Base-by-base conservation (phyloP, 805 yeast genomes). In the Kodamaea leandrae region DNA sequence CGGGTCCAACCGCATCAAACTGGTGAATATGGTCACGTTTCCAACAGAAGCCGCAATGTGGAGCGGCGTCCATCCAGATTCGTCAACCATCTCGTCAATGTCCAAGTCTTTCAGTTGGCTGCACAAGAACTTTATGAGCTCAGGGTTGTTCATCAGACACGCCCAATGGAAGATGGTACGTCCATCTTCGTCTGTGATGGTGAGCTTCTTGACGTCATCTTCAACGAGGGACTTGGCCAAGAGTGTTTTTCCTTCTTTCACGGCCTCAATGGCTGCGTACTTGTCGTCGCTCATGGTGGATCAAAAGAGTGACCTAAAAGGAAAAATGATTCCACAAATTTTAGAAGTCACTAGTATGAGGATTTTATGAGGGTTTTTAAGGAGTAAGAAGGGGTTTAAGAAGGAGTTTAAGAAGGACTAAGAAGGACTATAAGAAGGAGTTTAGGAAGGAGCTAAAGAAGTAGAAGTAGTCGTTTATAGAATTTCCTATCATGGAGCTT, bases 121-220 rank as follows among this genome's bases (percentile, higher is more conserved):
- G 39, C 41, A 58, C 46, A 67, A 26, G 68, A 72, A 41, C 61
- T 64, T 41, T 70, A 78, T 78, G 14, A 83, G 68, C 19, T 76
- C 79, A 4, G 63, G 52, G 42, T 81, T 72, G 37, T 77, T 76
- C 50, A 72, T 72, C 1, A 95, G 77, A 19, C 82, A 78, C 1
- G 96, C 96, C 96, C 96, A 90, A 58, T 87, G 95, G 36, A 89
- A 64, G 2, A 96, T 84, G 2, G 85, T 80, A 48, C 97, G 72
- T 1, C 80, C 82, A 54, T 89, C 96, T 2, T 71, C 74, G 58
- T 90, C 97, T 45, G 60, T 68, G 12, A 53, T 38, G 2, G 72
- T 50, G 0, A 77, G 74, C 10, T 68, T 54, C 23, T 70, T 64
- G 6, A 87, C 83, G 35, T 75, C 60, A 16, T 72, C 66, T 8